These are phyloP conservation scores for Gossypium anomalum DNA, from an alignment of 345 rosid genomes.

Conservation along the genomic window DNA sequence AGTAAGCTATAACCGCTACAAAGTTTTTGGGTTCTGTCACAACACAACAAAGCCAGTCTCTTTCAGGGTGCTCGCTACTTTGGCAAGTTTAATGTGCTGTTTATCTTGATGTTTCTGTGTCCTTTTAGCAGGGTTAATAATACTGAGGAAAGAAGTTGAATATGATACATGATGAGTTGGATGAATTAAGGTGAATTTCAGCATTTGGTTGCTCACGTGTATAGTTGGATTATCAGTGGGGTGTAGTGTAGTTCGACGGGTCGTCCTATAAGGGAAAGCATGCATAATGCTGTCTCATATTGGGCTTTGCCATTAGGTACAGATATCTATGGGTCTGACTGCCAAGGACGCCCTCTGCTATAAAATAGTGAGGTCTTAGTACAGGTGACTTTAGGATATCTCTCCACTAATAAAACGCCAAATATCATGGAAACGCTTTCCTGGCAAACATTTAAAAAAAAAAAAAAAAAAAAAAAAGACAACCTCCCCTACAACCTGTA, in stretches of 20 bases:
- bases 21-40: background rate
- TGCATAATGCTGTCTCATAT: background rate
- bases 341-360: background rate
- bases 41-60: background rate
- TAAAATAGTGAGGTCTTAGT: background rate
- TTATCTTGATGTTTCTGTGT: no score
- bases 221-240: no score
- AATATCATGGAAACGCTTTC: slow-evolving; percentile 49
- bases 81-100: background rate
- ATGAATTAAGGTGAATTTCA: no score
- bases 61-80: background rate
- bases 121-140: no score
- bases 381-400: background rate
- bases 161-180: no score
- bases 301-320: background rate
- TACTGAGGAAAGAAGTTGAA: no score
- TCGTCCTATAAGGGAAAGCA: background rate
- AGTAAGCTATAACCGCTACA: background rate
- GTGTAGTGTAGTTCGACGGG: background rate
- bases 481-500: slow-evolving; percentile 10
- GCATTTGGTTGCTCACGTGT: no score
- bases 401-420: slow-evolving; percentile 27
- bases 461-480: slow-evolving; percentile 31
- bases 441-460: slow-evolving; percentile 33
- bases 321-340: background rate